phyloP scores from a whole-genome alignment of 2,329 filamentous ascomycete species.

The Penicillium sp. region DNA sequence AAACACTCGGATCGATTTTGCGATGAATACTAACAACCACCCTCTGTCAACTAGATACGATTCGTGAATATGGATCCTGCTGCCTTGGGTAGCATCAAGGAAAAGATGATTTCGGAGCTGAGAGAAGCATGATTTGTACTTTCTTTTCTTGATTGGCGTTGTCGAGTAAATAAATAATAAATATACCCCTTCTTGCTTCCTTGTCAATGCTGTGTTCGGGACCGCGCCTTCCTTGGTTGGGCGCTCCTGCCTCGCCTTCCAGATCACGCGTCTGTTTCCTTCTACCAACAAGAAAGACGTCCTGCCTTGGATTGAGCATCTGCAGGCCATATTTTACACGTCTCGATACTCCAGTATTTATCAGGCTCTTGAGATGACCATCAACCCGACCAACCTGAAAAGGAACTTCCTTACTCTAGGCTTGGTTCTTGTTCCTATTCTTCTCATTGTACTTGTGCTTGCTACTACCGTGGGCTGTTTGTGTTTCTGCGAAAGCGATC shows the following conservation, averaged over 20 bases:
- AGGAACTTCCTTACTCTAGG: conserved; percentile 40
- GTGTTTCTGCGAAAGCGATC: conserved; percentile 26
- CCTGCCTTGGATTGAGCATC: conserved; percentile 7
- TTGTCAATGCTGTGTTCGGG: neutral
- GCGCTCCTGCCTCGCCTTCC: neutral
- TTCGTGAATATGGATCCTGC: conserved; percentile 35
- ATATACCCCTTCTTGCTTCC: neutral
- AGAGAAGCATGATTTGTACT: neutral
- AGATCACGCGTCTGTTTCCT: neutral
- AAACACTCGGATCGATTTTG: neutral
- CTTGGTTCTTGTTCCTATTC: conserved; percentile 46
- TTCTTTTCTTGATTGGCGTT: no score
- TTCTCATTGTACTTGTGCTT: conserved; percentile 38
- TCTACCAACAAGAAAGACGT: neutral
- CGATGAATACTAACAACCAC: conserved; percentile 11
- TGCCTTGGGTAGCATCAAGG: conserved; percentile 30
- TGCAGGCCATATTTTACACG: neutral
- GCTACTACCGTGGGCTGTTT: conserved; percentile 37
- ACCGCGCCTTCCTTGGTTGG: neutral
- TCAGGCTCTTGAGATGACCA: conserved; percentile 24
- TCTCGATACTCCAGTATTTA: neutral
- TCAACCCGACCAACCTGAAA: conserved; percentile 27
- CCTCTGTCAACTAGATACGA: conserved; percentile 33
- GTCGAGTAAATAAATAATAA: neutral
- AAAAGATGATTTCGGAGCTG: conserved; percentile 29